These are phyloP conservation scores for Carpinus fangiana DNA, from an alignment of 306 rosid genomes.

Conservation along the genomic window DNA sequence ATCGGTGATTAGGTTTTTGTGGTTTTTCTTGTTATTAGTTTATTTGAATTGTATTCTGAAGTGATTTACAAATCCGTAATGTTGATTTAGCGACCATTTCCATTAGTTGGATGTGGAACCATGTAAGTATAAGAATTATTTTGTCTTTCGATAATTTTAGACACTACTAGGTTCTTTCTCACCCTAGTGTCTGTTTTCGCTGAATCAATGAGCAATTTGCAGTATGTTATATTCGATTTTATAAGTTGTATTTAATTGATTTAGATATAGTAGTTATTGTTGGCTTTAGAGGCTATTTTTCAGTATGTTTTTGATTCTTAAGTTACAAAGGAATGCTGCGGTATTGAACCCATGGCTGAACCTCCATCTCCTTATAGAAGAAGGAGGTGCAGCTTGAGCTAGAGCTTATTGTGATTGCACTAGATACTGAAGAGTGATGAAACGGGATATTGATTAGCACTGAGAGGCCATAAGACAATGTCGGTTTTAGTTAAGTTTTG, in stretches of 20 bases:
- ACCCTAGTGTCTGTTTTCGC: neutral
- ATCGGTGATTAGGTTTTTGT: constrained; percentile 3
- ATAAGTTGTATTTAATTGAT: neutral
- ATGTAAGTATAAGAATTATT: too few relatives aligned
- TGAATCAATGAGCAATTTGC: neutral
- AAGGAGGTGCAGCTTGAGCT: neutral
- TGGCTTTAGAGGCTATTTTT: neutral
- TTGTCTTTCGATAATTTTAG: neutral
- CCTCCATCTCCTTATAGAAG: neutral
- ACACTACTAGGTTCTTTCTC: neutral
- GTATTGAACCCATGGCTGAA: neutral
- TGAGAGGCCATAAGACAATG: neutral
- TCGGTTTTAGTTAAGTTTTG: neutral
- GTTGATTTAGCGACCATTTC: neutral
- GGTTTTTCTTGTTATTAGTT: neutral
- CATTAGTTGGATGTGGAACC: neutral
- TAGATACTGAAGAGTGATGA: neutral
- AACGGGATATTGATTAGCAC: neutral
- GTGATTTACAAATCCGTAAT: neutral
- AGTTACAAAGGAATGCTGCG: neutral
- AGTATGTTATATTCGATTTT: neutral
- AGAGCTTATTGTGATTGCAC: neutral
- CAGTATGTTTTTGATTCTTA: neutral
- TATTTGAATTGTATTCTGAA: neutral
- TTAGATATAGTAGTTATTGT: neutral